These are phyloP conservation scores for Eucalyptus sp. DNA, from an alignment of 345 rosid genomes.

Conservation along the genomic window DNA sequence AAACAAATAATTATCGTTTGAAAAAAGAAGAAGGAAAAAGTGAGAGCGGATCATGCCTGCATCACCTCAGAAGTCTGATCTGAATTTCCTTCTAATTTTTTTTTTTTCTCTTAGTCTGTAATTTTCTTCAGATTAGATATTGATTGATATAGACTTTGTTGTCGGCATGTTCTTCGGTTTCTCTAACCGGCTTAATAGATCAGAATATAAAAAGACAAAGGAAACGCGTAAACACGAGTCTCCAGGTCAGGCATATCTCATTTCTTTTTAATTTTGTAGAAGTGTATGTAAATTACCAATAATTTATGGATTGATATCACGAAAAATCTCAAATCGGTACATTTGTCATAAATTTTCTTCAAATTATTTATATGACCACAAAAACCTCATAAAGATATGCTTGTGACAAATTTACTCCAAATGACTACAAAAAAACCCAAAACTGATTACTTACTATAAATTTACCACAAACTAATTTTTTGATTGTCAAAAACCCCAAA, in stretches of 20 bases:
- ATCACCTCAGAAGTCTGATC: neutral
- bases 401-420: too few species aligned
- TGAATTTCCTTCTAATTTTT: neutral
- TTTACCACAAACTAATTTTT: too few species aligned
- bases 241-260: neutral
- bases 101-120: neutral
- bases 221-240: neutral
- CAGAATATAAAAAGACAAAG: neutral
- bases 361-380: too few species aligned
- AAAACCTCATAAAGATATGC: too few species aligned
- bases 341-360: too few species aligned
- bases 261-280: neutral
- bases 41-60: too few species aligned
- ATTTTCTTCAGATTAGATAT: neutral
- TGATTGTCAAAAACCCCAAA: accelerated
- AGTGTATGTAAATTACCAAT: neutral
- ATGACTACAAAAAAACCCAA: too few species aligned
- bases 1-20: too few species aligned
- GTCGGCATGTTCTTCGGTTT: neutral
- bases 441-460: too few species aligned
- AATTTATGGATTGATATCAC: accelerated
- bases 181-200: neutral
- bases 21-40: too few species aligned
- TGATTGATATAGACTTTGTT: neutral
- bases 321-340: too few species aligned